Evolutionary conservation across 2,329 filamentous ascomycete species (phyloP), one percentile per base, ranked within the genome.

Genomic region (Talaromyces pinophilus): DNA sequence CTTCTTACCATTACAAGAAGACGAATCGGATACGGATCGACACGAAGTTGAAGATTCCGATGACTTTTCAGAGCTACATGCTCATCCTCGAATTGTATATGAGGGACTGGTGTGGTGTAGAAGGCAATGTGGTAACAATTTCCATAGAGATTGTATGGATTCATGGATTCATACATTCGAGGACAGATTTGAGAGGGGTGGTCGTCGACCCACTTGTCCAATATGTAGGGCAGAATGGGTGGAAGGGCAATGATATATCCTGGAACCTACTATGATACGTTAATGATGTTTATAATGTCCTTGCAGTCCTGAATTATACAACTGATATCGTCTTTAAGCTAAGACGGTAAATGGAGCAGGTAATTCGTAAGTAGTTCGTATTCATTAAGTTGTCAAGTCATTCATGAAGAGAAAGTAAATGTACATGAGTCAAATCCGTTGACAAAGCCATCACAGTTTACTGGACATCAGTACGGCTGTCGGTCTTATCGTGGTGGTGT

Each of bases 61-160:
- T 55, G n/a, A 19, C 30, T 22, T 19, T 2, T 19, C 42, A 10
- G 42, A 44, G n/a, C 1, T n/a, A 19, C 42, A n/a, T 44, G 2
- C 42, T 44, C 42, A 44, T 44, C 42, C 17, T 10, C 17, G 13
- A 44, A 44, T 3, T 44, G 42, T n/a, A 10, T 8, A 33, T 5
- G 50, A 54, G 4, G 25, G 33, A 7, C 11, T 67, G 17, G 61
- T 64, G 19, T 64, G 61, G 65, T 67, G 65, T 19, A 61, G 19
- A 63, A 33, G 28, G 2, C 62, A 46, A 52, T 64, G 65, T n/a
- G 65, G 61, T 17, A 48, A 67, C 17, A 67, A 61, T 30, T 67
- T 59, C n/a, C 65, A 67, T 17, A 60, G 54, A 38, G 28, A 22
- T 6, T 67, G 61, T 22, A 54, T 67, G 28, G 46, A 61, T 19